Base-by-base conservation (phyloP, 2,329 filamentous ascomycete species). In the Seiridium unicorne region DNA sequence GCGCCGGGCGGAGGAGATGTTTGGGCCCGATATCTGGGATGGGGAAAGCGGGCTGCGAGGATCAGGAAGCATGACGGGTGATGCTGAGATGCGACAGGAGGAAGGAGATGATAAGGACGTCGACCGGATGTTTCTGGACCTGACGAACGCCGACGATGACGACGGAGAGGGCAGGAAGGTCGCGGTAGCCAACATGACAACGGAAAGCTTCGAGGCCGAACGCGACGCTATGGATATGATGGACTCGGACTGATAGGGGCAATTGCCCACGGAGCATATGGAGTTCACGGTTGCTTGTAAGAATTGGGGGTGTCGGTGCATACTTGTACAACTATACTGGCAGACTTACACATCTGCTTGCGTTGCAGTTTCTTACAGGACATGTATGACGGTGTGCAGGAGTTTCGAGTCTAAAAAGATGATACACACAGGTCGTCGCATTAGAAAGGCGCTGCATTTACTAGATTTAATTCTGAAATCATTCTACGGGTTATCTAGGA, bases 61-160 rank as follows among this genome's bases (percentile, higher is more conserved):
- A 35, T 69, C 72, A 3, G 73, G 72, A 8, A 64, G 61, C 7
- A 66, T 51, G 66, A 65, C 47, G 44, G 60, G 34, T 67, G 55
- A 59, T 63, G 55, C 61, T 61, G 13, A 66, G 61, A 26, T 58
- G 64, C 9, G 61, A 64, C 5, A 65, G 63, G 26, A 66, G 63
- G 78, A 80, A 5, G 78, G 79, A 42, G 80, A 81, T 18, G 76
- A 77, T 32, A 77, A 76, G 48, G 81, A 79, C 34, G 81, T 82
- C 3, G 80, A 84, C 59, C 80, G 79, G 64, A 84, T 85, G 80
- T 84, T 85, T 67, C 76, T 80, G 49, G 82, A 84, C 48, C 77
- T 85, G 64, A 83, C 81, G 3, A 83, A 84, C 60, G 77, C 81
- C 13, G 79, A 83, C 10, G 75, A 78, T 32, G 81, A 83, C 0